phyloP scores from a whole-genome alignment of 1,284 basidiomycete species.

The Tilletia horrida region DNA sequence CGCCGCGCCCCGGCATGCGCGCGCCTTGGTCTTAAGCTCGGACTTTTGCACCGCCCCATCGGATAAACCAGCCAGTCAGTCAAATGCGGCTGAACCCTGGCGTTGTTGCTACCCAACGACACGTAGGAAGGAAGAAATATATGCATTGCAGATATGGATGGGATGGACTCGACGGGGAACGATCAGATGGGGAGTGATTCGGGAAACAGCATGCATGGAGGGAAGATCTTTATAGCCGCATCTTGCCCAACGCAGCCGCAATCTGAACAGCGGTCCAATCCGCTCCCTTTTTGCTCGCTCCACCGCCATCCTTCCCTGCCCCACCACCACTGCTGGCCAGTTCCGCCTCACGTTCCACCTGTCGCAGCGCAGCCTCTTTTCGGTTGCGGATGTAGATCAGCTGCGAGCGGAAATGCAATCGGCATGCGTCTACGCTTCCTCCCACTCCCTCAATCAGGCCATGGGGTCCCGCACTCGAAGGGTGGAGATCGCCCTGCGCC shows the following conservation, averaged over 20 bases:
- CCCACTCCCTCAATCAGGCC: slow-evolving; percentile 85
- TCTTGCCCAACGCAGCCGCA: slow-evolving; percentile 17
- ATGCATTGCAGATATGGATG: too few species aligned
- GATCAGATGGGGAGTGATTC: too few species aligned
- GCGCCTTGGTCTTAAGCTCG: too few species aligned
- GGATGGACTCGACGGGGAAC: too few species aligned
- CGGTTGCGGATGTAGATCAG: slow-evolving; percentile 74
- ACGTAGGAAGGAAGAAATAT: too few species aligned
- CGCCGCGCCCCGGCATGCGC: too few species aligned
- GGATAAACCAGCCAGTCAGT: too few species aligned
- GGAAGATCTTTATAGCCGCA: slow-evolving; percentile 8
- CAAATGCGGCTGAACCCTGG: too few species aligned
- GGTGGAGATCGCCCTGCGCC: slow-evolving; percentile 21
- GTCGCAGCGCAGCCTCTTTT: slow-evolving; percentile 60
- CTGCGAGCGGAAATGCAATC: slow-evolving; percentile 85
- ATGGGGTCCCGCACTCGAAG: slow-evolving; percentile 38
- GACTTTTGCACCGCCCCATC: too few species aligned
- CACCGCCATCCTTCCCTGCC: not conserved
- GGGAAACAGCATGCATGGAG: too few species aligned
- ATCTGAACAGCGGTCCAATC: slow-evolving; percentile 14
- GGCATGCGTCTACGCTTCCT: slow-evolving; percentile 78
- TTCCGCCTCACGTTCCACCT: slow-evolving; percentile 14
- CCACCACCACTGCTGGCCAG: not conserved
- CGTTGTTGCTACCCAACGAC: too few species aligned
- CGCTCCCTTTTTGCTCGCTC: not conserved